Conservation (phyloP, 192 early-diverging fungal species). For the Jimgerdemannia flammicorona region DNA sequence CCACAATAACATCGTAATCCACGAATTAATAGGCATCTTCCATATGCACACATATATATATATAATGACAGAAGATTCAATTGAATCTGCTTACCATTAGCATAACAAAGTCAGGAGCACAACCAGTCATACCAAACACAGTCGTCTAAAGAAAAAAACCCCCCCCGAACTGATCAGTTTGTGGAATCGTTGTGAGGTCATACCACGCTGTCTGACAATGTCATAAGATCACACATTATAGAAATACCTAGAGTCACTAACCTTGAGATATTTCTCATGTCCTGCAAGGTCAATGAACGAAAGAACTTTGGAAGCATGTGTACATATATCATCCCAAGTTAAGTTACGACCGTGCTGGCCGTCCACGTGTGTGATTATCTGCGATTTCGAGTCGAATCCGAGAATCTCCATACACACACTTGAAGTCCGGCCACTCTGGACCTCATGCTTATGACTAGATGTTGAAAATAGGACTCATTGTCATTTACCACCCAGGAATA, state of each 20-base stretch:
- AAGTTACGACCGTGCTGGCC: conserved; percentile 48
- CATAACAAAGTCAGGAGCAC: conserved; percentile 90
- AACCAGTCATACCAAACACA: conserved; percentile 92
- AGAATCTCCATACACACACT: conserved; percentile 88
- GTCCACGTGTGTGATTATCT: conserved; percentile 39
- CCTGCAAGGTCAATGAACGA: conserved; percentile 77
- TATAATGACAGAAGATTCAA: conserved; percentile 3
- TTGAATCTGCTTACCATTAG: conserved; percentile 53
- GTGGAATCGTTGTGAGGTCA: no score
- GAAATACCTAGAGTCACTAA: conserved; percentile 3
- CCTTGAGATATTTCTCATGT: conserved; percentile 92
- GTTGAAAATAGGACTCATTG: not conserved
- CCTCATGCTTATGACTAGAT: conserved; percentile 81
- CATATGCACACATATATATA: no score
- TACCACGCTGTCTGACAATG: no score
- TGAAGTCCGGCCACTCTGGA: conserved; percentile 86
- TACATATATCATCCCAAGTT: conserved; percentile 84
- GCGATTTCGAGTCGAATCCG: conserved; percentile 76
- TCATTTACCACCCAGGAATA: not conserved
- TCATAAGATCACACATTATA: no score
- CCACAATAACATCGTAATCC: no score
- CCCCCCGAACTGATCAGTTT: no score
- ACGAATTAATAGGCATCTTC: no score
- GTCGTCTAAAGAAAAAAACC: conserved; percentile 61
- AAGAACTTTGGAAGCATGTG: conserved; percentile 68